phyloP scores from a whole-genome alignment of 331 rosid genomes.

The Acacia pycnantha region DNA sequence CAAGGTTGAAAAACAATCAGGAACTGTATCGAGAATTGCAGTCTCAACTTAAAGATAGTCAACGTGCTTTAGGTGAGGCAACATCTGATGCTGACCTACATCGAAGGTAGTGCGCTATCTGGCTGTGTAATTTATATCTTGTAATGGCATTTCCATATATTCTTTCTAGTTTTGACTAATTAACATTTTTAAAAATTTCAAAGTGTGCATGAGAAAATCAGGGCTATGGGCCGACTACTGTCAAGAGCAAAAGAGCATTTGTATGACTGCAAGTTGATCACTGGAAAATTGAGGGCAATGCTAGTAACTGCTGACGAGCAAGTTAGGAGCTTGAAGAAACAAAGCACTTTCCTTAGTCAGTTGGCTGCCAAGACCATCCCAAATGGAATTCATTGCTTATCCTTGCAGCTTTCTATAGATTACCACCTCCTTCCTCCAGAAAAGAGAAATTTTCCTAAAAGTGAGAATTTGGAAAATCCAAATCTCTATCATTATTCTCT shows the following conservation, averaged over 20 bases:
- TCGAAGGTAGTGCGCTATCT: conserved; percentile 49
- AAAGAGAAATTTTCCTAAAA: conserved; percentile 73
- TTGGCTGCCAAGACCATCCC: conserved; percentile 97
- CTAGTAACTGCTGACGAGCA: conserved; percentile 91
- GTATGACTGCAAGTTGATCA: conserved; percentile 90
- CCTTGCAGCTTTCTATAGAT: conserved; percentile 92
- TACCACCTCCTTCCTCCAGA: conserved; percentile 83
- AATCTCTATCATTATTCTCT: conserved; percentile 89
- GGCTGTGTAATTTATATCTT: conserved; percentile 19
- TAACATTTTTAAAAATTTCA: conserved; percentile 23
- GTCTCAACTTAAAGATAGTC: conserved; percentile 65
- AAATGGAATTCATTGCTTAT: conserved; percentile 89
- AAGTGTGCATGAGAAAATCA: conserved; percentile 75
- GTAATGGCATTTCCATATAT: not conserved
- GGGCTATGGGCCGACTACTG: conserved; percentile 76
- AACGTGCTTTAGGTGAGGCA: conserved; percentile 81
- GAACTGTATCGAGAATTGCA: conserved; percentile 57
- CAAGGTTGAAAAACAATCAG: conserved; percentile 68
- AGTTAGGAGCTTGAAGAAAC: conserved; percentile 85
- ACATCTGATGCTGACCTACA: conserved; percentile 71
- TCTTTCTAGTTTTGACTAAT: not conserved
- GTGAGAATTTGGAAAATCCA: conserved; percentile 85
- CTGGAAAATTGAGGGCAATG: conserved; percentile 92
- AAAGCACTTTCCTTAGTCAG: conserved; percentile 92
- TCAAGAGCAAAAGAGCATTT: conserved; percentile 81